These are phyloP conservation scores for Yarrowia keelungensis DNA, from an alignment of 805 yeast genomes.

Conservation along the genomic window DNA sequence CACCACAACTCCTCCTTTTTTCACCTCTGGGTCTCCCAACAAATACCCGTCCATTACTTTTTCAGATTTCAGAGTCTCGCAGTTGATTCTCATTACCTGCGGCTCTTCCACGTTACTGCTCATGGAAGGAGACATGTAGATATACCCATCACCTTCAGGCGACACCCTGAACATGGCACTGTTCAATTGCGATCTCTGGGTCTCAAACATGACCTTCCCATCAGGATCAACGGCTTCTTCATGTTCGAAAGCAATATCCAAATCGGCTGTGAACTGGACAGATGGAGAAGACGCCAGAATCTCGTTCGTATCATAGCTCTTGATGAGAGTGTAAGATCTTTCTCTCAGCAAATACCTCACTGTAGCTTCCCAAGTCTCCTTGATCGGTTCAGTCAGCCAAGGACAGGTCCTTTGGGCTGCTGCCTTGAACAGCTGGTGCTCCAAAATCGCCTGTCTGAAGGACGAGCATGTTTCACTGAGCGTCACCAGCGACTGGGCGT, in stretches of 20 bases:
- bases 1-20: not conserved
- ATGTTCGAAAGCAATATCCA: constrained; percentile 25
- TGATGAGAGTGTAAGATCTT: not conserved
- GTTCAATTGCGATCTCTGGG: constrained; percentile 27
- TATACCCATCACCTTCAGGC: constrained; percentile 1
- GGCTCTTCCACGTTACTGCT: not conserved
- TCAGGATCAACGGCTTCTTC: constrained; percentile 23
- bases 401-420: constrained; percentile 15
- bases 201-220: constrained; percentile 30
- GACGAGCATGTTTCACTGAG: constrained; percentile 10
- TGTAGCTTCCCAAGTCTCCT: constrained; percentile 12
- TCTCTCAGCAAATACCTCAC: not conserved
- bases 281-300: constrained; percentile 1
- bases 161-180: constrained; percentile 18
- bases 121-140: constrained; percentile 32
- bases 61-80: not conserved
- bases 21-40: constrained; percentile 8
- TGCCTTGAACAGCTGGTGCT: constrained; percentile 11
- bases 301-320: constrained; percentile 21
- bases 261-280: constrained; percentile 14
- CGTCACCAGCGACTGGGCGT: constrained; percentile 10
- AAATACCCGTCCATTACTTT: constrained; percentile 16
- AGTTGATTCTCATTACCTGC: not conserved
- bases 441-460: constrained; percentile 1
- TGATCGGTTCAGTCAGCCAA: constrained; percentile 3